These are phyloP conservation scores for Diaporthe vaccinii DNA, from an alignment of 2,329 filamentous ascomycete species.

Conservation along the genomic window DNA sequence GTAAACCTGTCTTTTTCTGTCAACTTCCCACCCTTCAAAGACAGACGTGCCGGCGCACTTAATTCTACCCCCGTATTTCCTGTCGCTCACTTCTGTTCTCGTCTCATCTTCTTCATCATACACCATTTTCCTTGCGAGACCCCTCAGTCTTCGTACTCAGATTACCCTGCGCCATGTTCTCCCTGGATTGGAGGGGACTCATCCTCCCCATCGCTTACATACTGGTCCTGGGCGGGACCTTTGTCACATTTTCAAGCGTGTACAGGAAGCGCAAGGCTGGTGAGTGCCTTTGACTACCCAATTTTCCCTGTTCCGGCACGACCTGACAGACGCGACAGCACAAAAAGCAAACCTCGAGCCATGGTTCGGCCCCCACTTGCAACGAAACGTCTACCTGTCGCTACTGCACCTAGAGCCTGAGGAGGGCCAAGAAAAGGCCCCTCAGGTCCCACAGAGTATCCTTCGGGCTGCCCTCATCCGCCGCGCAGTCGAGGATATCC, in stretches of 20 bases:
- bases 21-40: constrained; percentile 1
- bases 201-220: constrained; percentile 91
- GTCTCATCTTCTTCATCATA: neutral
- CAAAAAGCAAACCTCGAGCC: constrained; percentile 88
- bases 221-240: constrained; percentile 85
- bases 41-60: constrained; percentile 15
- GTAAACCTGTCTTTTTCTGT: constrained; percentile 37
- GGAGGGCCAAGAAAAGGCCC: constrained; percentile 74
- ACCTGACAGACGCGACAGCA: constrained; percentile 58
- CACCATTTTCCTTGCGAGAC: neutral
- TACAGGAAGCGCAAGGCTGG: constrained; percentile 93
- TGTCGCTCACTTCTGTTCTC: constrained; percentile 18
- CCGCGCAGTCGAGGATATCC: constrained; percentile 92
- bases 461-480: constrained; percentile 90
- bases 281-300: constrained; percentile 56
- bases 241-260: constrained; percentile 91
- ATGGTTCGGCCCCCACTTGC: constrained; percentile 93
- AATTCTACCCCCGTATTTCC: neutral
- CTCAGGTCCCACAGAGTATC: constrained; percentile 83
- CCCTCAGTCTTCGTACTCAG: neutral
- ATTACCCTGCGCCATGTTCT: constrained; percentile 57
- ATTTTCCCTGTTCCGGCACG: neutral
- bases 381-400: constrained; percentile 94
- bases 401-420: constrained; percentile 83
- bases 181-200: constrained; percentile 85